Base-by-base conservation (phyloP, 139 green algal species). In the Choricystis sp. region DNA sequence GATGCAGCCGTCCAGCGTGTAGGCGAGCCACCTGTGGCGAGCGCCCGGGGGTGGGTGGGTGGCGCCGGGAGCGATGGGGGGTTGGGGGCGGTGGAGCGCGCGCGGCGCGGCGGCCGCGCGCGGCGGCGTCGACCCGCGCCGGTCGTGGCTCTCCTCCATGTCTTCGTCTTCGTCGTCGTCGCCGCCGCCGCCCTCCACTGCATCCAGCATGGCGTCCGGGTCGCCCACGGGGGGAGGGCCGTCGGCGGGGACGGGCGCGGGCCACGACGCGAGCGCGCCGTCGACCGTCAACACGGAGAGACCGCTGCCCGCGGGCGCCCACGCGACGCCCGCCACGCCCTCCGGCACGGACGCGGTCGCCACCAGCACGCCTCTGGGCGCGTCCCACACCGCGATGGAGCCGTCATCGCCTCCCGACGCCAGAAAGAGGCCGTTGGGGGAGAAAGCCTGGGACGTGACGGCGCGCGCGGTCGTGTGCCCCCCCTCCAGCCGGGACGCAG, bases 361-460 rank as follows among this genome's bases (percentile, higher is more conserved):
- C 2, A 83, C 3, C 3, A 60, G 31, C 24, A 66, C 66, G 23
- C 49, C 55, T 19, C 65, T 49, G 3, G 64, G 69, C 3, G 88
- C 68, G 31, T 85, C 70, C 87, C 86, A 95, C 26, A 94, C 25
- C 19, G 80, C 68, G n/a, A 94, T 48, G 0, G 66, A 61, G 29
- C 77, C 60, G 72, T 93, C 86, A 21, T 57, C 27, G 31, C 62
- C 78, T 1, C 76, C 80, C 4, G 79, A 81, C 1, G 78, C 78
- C 0, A 84, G 58, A 70, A 94, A 95, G 24, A 89, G 70, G 28
- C 83, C 82, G 67, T 94, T 95, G 20, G 81, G 80, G 5, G 81
- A 92, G 67, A 87, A 93, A 19, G 75, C 66, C 3, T 90, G 23
- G 14, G 77, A 40, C 25, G 68, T 69, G 20, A 91, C 70, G 21